phyloP scores from a whole-genome alignment of 345 rosid species.

The Bruguiera sexangula region DNA sequence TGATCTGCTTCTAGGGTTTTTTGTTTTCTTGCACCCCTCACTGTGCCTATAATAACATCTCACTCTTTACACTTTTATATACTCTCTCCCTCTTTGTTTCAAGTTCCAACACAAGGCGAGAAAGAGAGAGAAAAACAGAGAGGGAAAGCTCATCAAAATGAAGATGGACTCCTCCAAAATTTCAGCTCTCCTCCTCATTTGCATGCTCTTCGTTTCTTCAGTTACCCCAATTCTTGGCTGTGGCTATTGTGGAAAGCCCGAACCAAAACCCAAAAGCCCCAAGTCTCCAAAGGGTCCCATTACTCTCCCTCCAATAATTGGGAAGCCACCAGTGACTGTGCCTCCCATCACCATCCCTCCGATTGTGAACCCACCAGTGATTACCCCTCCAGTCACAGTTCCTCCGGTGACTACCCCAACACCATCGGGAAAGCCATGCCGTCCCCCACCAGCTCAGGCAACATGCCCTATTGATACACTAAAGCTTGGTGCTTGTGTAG shows the following conservation, averaged over 20 bases:
- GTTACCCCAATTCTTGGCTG: conserved; percentile 56
- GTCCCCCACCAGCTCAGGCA: conserved; percentile 31
- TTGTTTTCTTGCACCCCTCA: conserved; percentile 22
- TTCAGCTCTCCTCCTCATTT: conserved; percentile 52
- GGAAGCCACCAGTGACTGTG: not conserved
- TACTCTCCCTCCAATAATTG: conserved; percentile 12
- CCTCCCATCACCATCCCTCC: conserved; percentile 32
- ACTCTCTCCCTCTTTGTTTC: not conserved
- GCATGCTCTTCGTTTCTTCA: conserved; percentile 51
- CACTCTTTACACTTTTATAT: conserved; percentile 13
- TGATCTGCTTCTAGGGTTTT: conserved; percentile 42
- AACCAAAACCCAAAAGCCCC: conserved; percentile 30
- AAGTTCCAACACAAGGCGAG: not conserved
- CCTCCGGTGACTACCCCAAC: conserved; percentile 11
- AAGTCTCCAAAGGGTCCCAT: conserved; percentile 8
- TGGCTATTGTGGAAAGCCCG: conserved; percentile 47
- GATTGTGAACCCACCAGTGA: conserved; percentile 17
- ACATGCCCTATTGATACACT: conserved; percentile 82
- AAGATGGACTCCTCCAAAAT: conserved; percentile 52
- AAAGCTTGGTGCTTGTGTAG: conserved; percentile 89
- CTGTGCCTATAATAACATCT: conserved; percentile 39
- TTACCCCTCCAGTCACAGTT: conserved; percentile 28
- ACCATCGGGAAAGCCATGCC: conserved; percentile 34
- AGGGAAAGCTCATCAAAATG: too few species aligned
- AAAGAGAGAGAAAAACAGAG: not conserved